Percentiles rank a stretch among this genome's conserved stretches.
These are phyloP conservation scores for Ganoderma lingzhi DNA, from an alignment of 1,284 basidiomycete genomes.

Conservation along the genomic window DNA sequence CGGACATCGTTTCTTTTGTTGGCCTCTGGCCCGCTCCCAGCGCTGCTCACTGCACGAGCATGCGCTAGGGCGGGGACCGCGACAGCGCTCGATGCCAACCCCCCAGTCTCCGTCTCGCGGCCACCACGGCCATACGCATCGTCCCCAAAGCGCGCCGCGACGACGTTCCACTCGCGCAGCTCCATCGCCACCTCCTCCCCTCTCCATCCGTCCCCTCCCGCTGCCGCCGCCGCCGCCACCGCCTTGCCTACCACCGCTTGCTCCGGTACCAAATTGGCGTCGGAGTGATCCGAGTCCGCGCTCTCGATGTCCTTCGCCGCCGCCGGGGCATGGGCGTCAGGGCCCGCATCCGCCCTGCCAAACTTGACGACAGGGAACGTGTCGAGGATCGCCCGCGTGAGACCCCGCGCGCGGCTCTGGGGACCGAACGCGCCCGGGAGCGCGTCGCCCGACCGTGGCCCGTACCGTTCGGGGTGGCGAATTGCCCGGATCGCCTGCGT, in stretches of 20 bases:
- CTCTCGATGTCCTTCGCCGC: slow-evolving; percentile 46
- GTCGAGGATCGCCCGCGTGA: slow-evolving; percentile 90
- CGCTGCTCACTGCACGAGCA: not conserved
- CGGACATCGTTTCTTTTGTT: not conserved
- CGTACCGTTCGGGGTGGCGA: slow-evolving; percentile 91
- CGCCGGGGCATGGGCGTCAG: slow-evolving; percentile 6
- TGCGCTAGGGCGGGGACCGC: slow-evolving; percentile 12
- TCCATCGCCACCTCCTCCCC: slow-evolving; percentile 26
- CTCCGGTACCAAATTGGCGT: slow-evolving; percentile 3
- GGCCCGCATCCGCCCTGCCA: slow-evolving; percentile 43
- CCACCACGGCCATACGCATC: slow-evolving; percentile 1
- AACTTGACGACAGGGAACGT: slow-evolving; percentile 96
- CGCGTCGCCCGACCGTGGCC: slow-evolving; percentile 64
- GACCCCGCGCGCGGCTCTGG: slow-evolving; percentile 80
- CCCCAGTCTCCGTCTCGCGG: not conserved
- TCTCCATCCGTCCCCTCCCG: slow-evolving; percentile 2
- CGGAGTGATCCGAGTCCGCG: no score
- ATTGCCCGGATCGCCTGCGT: slow-evolving; percentile 86
- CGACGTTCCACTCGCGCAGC: slow-evolving; percentile 27
- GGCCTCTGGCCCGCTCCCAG: slow-evolving; percentile 1
- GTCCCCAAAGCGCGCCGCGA: slow-evolving; percentile 17
- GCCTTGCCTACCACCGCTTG: not conserved
- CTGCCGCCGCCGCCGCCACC: no score
- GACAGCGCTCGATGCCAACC: not conserved
- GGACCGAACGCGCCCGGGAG: slow-evolving; percentile 39